phyloP scores from a whole-genome alignment of 1,139 yeast species.

The Suhomyces wounanorum region DNA sequence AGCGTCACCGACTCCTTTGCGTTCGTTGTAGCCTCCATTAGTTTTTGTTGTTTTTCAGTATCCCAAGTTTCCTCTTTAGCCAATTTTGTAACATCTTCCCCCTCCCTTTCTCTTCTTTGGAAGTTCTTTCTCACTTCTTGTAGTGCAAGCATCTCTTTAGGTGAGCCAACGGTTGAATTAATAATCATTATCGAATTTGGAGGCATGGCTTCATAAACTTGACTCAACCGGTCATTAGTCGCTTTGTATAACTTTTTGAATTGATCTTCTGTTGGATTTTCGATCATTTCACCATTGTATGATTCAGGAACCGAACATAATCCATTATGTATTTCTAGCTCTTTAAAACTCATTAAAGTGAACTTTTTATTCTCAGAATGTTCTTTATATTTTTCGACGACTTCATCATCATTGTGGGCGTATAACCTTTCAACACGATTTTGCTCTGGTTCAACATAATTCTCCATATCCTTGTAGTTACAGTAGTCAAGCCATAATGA shows the following conservation, averaged over 20 bases:
- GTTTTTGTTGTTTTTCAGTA: conserved; percentile 42
- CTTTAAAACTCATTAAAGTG: conserved; percentile 57
- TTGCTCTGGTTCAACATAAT: conserved; percentile 27
- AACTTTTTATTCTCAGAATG: conserved; percentile 44
- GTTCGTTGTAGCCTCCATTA: conserved; percentile 40
- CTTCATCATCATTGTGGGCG: conserved; percentile 61
- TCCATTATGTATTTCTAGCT: conserved; percentile 50
- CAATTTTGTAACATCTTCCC: conserved; percentile 43
- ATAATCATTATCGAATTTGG: conserved; percentile 60
- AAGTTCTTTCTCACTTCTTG: conserved; percentile 41
- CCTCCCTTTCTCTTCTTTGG: conserved; percentile 39
- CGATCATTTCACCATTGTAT: conserved; percentile 4
- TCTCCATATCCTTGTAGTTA: conserved; percentile 15
- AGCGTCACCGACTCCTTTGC: conserved; percentile 64
- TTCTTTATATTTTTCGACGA: conserved; percentile 42
- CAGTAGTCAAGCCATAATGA: conserved; percentile 46
- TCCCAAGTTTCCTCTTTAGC: conserved; percentile 54
- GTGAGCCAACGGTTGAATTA: conserved; percentile 65
- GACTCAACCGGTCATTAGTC: conserved; percentile 47
- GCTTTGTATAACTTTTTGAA: conserved; percentile 6
- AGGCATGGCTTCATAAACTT: conserved; percentile 57
- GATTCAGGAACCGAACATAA: conserved; percentile 21
- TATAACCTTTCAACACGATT: conserved; percentile 29
- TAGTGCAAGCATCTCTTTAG: conserved; percentile 52
- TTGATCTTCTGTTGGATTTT: conserved; percentile 1